phyloP scores from a whole-genome alignment of 2,329 filamentous ascomycete genomes.

The Davidsoniella neocaledoniae region DNA sequence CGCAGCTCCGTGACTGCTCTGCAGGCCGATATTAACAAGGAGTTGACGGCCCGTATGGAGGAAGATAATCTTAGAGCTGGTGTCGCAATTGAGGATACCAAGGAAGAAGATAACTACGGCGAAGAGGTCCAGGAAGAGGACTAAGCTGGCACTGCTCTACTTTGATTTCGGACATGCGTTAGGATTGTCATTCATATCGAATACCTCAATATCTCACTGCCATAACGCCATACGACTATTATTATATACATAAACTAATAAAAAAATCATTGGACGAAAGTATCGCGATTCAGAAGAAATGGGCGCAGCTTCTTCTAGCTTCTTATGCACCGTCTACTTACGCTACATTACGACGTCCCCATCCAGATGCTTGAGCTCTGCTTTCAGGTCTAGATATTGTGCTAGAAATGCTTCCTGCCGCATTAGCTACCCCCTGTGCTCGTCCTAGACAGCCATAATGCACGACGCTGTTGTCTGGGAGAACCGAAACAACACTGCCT shows the following conservation, averaged over 20 bases:
- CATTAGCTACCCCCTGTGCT: slow-evolving; percentile 15
- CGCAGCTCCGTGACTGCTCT: slow-evolving; percentile 37
- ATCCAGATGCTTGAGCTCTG: slow-evolving; percentile 14
- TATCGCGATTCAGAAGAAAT: not conserved
- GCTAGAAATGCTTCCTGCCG: no score
- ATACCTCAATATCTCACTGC: no score
- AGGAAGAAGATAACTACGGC: slow-evolving; percentile 66
- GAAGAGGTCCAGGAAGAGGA: slow-evolving; percentile 63
- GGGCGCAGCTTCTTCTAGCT: not conserved
- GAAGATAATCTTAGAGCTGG: slow-evolving; percentile 39
- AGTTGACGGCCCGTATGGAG: slow-evolving; percentile 59
- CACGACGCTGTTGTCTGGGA: slow-evolving; percentile 67
- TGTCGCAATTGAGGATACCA: slow-evolving; percentile 30
- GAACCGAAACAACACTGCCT: slow-evolving; percentile 75
- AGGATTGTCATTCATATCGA: no score
- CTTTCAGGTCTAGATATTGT: slow-evolving; percentile 17
- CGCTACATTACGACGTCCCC: slow-evolving; percentile 4
- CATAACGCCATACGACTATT: slow-evolving; percentile 3
- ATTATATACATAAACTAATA: slow-evolving; percentile 4
- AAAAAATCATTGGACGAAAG: not conserved
- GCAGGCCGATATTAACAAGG: slow-evolving; percentile 52
- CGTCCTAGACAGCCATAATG: slow-evolving; percentile 59
- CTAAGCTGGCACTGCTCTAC: slow-evolving; percentile 3
- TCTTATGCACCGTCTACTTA: not conserved
- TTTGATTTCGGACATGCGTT: no score